Conservation (phyloP, 371 early-diverging fungal genomes). For the Paraphysoderma sedebokerense region DNA sequence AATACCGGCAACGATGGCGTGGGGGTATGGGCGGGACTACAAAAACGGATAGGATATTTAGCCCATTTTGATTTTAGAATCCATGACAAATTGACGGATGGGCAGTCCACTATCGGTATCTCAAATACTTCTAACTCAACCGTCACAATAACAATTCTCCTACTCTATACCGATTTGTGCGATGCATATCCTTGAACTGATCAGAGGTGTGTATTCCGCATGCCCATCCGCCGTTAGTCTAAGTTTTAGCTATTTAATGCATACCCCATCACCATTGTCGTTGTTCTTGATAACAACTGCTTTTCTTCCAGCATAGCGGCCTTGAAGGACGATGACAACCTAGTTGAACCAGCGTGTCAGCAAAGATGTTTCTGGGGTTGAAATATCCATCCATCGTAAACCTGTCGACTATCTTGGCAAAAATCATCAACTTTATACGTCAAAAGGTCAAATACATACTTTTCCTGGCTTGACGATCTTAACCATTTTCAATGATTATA, state of each 20-base stretch:
- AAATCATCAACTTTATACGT: neutral
- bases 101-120: neutral
- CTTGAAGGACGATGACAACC: slow-evolving; percentile 93
- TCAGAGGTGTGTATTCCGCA: neutral
- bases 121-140: neutral
- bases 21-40: slow-evolving; percentile 88
- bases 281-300: slow-evolving; percentile 95
- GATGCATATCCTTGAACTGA: too few relatives aligned
- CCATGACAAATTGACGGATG: neutral
- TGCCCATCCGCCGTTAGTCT: neutral
- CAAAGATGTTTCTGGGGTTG: neutral
- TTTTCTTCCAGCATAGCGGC: slow-evolving; percentile 97
- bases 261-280: slow-evolving; percentile 78
- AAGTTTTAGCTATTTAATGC: neutral
- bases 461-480: slow-evolving; percentile 62
- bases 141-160: neutral
- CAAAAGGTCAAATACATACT: slow-evolving; percentile 3
- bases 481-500: too few relatives aligned
- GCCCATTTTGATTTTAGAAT: too few relatives aligned
- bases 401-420: slow-evolving; percentile 11
- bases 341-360: slow-evolving; percentile 12
- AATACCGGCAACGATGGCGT: slow-evolving; percentile 93
- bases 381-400: slow-evolving; percentile 5
- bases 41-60: slow-evolving; percentile 33
- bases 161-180: too few relatives aligned